Percentiles rank a stretch among this genome's conserved stretches.
phyloP scores from a whole-genome alignment of 495 filamentous ascomycete species.

The Aspergillus heteromorphus region DNA sequence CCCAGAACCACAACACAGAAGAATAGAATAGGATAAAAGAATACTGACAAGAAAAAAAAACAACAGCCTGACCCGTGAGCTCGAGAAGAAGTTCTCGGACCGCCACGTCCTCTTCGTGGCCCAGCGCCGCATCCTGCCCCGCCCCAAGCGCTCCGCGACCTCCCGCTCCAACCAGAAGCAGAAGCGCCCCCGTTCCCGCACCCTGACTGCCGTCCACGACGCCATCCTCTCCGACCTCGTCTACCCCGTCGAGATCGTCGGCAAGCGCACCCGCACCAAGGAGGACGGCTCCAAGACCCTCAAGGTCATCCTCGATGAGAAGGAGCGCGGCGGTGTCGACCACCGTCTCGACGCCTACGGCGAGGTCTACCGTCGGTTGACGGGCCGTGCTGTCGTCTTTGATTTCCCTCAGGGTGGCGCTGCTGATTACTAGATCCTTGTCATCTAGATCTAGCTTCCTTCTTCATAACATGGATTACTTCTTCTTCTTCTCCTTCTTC shows the following conservation, averaged over 20 bases:
- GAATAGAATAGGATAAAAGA: constrained; percentile 8
- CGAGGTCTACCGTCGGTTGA: constrained; percentile 95
- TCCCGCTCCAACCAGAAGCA: constrained; percentile 89
- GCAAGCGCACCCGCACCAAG: constrained; percentile 93
- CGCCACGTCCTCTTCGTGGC: constrained; percentile 98
- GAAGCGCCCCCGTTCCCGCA: constrained; percentile 96
- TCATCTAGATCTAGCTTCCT: too few relatives aligned
- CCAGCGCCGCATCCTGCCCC: constrained; percentile 95
- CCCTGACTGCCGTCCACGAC: constrained; percentile 96
- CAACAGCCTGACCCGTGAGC: constrained; percentile 90
- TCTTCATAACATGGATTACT: too few relatives aligned
- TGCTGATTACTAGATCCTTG: constrained; percentile 81
- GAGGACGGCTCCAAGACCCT: constrained; percentile 96
- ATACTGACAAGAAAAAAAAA: constrained; percentile 10
- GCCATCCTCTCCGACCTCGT: constrained; percentile 93
- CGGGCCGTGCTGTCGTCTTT: constrained; percentile 88
- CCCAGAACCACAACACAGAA: constrained; percentile 5
- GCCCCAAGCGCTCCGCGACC: constrained; percentile 92
- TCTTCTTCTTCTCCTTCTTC: constrained; percentile 9
- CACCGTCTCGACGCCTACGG: constrained; percentile 98
- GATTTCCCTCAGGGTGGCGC: constrained; percentile 87
- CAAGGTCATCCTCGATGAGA: constrained; percentile 98
- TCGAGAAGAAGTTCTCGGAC: constrained; percentile 99
- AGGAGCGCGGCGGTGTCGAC: constrained; percentile 98
- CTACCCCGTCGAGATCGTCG: constrained; percentile 99